Evolutionary conservation across 352 stramenopile species (phyloP), one percentile per base, ranked within the genome.

Genomic region (Globisporangium perplexum): DNA sequence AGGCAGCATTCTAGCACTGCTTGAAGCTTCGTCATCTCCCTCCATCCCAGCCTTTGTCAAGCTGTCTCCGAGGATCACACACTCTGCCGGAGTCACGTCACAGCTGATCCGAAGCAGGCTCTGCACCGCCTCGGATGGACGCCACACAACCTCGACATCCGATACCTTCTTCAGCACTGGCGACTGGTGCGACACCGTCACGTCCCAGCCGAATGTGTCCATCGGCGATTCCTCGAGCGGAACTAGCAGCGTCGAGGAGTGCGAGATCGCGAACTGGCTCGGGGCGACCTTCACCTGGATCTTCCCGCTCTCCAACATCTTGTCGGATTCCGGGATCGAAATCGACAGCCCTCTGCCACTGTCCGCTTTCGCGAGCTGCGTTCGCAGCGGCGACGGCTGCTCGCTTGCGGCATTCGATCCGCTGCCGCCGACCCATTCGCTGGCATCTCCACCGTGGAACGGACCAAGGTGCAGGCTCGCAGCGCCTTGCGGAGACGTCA

Each of bases 161-260:
- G 59, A 47, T 3, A 36, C 55, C 15, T 57, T 50, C 18, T 59
- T 60, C n/a, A 57, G 22, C 7, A 28, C 14, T 11, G 65, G 66
- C 44, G 71, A 75, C 15, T 62, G 57, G 31, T 79, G 53, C 8
- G 72, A 77, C 20, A 89, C 31, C 8, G 55, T 70, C 35, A 85
- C 53, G 2, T 47, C 63, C 80, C 84, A 95, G 1, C 76, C 82
- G 23, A 63, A 55, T 33, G 79, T 71, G 42, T 88, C 74, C 42
- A 57, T 62, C 7, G 84, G 84, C 12, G 69, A 75, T 61, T 93
- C 85, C 70, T 93, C 83, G 7, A 90, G 68, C 35, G 77, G 75
- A 22, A 95, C 62, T 14, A 91, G 53, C 54, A 95, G 62, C 8
- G 60, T 84, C 39, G 68, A 86, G 5, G 60, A 71, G 5, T 68